These are phyloP conservation scores for Kwoniella botswanensis DNA, from an alignment of 768 basidiomycete species.

Conservation along the genomic window DNA sequence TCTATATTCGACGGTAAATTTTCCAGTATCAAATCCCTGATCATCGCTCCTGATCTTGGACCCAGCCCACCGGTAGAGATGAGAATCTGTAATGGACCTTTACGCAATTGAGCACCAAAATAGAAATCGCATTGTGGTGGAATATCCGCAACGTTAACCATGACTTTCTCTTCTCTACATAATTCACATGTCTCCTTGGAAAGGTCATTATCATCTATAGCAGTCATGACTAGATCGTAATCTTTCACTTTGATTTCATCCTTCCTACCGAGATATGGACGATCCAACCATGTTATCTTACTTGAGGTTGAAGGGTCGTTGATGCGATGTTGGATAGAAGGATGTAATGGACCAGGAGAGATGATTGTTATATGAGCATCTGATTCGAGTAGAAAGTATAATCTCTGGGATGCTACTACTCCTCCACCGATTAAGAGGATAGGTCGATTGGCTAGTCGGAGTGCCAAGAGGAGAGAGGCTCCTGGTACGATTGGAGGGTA, in stretches of 20 bases:
- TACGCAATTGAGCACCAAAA: conserved; percentile 90
- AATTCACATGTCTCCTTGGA: conserved; percentile 74
- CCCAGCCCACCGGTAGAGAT: conserved; percentile 93
- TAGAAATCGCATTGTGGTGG: conserved; percentile 97
- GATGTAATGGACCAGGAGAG: conserved; percentile 72
- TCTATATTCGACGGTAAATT: conserved; percentile 75
- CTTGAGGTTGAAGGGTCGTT: conserved; percentile 61
- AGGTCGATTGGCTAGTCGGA: conserved; percentile 81
- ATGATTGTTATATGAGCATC: conserved; percentile 80
- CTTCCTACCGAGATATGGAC: conserved; percentile 64
- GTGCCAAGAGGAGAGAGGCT: conserved; percentile 85
- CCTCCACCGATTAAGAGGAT: conserved; percentile 95
- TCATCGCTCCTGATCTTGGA: conserved; percentile 84
- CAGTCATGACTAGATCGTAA: conserved; percentile 85
- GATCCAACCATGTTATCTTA: conserved; percentile 72
- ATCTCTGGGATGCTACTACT: conserved; percentile 83
- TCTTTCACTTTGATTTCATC: conserved; percentile 70
- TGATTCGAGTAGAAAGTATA: conserved; percentile 81
- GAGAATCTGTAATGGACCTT: conserved; percentile 92
- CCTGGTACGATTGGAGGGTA: conserved; percentile 59
- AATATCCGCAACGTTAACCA: conserved; percentile 95
- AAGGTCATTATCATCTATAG: conserved; percentile 79
- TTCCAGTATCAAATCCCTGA: conserved; percentile 71
- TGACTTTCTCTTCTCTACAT: conserved; percentile 72
- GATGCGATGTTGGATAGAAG: conserved; percentile 58